These are phyloP conservation scores for Platanthera zijinensis DNA, from an alignment of 106 monocot genomes.

Conservation along the genomic window DNA sequence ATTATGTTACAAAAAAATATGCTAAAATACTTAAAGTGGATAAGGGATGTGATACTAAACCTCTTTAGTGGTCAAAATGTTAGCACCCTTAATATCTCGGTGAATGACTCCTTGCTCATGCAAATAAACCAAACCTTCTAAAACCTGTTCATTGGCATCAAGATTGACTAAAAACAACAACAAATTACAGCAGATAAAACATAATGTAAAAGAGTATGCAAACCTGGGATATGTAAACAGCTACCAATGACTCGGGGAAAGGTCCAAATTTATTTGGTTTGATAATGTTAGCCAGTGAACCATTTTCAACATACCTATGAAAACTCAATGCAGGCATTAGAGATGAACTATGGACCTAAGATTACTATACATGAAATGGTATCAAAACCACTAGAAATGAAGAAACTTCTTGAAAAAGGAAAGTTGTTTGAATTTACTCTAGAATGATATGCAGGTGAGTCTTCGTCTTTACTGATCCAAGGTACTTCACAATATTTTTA, in stretches of 20 bases:
- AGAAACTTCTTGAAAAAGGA: not conserved
- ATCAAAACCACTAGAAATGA: not conserved
- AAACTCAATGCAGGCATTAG: not conserved
- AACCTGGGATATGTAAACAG: conserved; percentile 93
- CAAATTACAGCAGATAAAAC: not conserved
- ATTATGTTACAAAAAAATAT: not conserved
- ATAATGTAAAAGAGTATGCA: not conserved
- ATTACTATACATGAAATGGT: not conserved
- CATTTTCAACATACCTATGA: conserved; percentile 94
- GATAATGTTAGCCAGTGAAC: conserved; percentile 93
- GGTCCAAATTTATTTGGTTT: conserved; percentile 99
- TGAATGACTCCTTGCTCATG: conserved; percentile 99
- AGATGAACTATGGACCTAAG: not conserved
- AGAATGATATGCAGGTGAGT: conserved; percentile 96
- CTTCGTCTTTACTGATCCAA: conserved; percentile 97
- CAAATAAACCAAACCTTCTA: conserved; percentile 95
- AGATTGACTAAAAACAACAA: not conserved
- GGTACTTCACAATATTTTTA: conserved; percentile 98
- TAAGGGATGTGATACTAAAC: conserved; percentile 20
- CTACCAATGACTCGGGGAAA: conserved; percentile 89
- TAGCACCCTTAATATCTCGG: conserved; percentile 98
- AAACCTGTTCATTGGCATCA: conserved; percentile 45
- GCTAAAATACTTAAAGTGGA: not conserved
- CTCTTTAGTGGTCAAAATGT: conserved; percentile 98
- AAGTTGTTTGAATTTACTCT: conserved; percentile 42